Conservation (phyloP, 2,329 filamentous ascomycete species). For the Cytospora mali region DNA sequence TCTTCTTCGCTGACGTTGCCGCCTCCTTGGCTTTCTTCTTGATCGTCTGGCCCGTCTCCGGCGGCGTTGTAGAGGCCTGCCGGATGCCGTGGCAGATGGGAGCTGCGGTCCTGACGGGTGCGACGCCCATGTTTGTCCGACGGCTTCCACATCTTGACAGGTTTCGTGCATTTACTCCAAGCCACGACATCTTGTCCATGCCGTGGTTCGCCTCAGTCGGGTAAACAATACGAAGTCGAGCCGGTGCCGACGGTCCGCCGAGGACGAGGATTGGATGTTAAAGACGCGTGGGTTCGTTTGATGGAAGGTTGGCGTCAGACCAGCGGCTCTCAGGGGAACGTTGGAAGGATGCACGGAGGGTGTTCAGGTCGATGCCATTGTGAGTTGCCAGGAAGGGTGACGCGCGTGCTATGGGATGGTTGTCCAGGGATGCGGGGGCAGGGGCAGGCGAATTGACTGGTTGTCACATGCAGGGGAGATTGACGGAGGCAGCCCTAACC, state of each 20-base stretch:
- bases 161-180: conserved; percentile 15
- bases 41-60: conserved; percentile 20
- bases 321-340: background rate
- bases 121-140: conserved; percentile 11
- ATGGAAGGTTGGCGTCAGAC: background rate
- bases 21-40: conserved; percentile 16
- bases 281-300: background rate
- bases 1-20: background rate
- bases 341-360: background rate
- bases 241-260: background rate
- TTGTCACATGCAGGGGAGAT: background rate
- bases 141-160: conserved; percentile 17
- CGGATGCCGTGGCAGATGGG: conserved; percentile 10
- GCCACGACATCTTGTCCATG: conserved; percentile 16
- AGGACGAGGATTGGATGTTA: background rate
- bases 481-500: too few species aligned
- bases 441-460: background rate
- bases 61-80: conserved; percentile 22
- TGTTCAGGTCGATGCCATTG: background rate
- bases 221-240: background rate
- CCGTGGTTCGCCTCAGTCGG: background rate
- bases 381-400: background rate
- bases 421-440: background rate
- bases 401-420: background rate
- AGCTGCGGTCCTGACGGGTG: background rate